Base-by-base conservation (phyloP, 352 stramenopile species). In the Blastocystis sp. region DNA sequence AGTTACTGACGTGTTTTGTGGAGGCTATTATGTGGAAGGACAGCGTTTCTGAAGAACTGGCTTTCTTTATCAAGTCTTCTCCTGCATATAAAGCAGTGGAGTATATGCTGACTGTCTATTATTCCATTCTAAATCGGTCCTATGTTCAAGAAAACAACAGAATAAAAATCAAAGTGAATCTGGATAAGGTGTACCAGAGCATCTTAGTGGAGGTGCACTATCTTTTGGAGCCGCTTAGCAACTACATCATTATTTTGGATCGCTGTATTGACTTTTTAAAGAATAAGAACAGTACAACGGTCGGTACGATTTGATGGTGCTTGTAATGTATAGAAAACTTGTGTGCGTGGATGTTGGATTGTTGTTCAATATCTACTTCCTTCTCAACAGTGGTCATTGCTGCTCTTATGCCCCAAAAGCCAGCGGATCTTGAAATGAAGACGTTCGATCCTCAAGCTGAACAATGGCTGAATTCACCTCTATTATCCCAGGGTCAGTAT, bases 401-500 rank as follows among this genome's bases (percentile, higher is more conserved):
- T 16, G 26, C 50, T 18, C 50, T 85, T 3, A 85, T 85, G 53
- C 43, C 47, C 26, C 73, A 85, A 55, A 85, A 85, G 37, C 53
- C 73, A 0, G 26, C 45, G 7, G 20, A 75, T 6, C 7, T n/a
- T 41, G 20, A 20, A 7, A 37, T 75, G 11, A 45, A 59, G 9
- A 45, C 43, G 34, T 39, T 78, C n/a, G 66, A 78, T 20, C 26
- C 34, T 7, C 53, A 85, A 37, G 41, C 30, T 26, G 18, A 59
- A 6, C 65, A 68, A n/a, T 68, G 47, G 73, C 26, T 85, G 50
- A 26, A 45, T 16, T 68, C 26, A 6, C n/a, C 53, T 50, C 56
- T 85, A 43, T 37, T 85, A 16, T 68, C 53, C 54, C 73, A 53
- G 30, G 73, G 73, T 20, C 68, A 54, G 47, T 37, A 11, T n/a